Evolutionary conservation across 306 rosid genomes (phyloP), one percentile per base, ranked within the genome.

Genomic region (Lagenaria siceraria): DNA sequence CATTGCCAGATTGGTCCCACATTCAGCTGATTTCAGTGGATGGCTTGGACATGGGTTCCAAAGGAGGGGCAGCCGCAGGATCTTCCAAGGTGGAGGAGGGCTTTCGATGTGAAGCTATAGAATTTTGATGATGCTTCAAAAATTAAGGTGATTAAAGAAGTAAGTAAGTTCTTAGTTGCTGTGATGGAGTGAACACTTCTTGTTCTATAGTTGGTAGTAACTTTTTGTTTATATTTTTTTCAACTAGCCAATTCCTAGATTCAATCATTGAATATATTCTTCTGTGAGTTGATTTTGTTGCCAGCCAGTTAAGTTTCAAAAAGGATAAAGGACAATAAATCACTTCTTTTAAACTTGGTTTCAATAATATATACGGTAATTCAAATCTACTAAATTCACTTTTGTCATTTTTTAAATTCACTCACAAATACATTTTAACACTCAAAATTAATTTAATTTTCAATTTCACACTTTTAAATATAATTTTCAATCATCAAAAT

Each of bases 71-170:
- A 49, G 80, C 18, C 1, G 51, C 64, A 29, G 80, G 75, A n/a
- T 21, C 75, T 63, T 43, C 80, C 56, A 64, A 64, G 35, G 63
- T 78, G 2, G 80, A 78, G 63, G 80, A 78, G 80, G 64, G 74
- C 75, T 6, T 78, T 78, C 40, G 80, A 78, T 24, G 80, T 78
- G 60, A 78, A 78, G 51, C 22, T 78, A 68, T 75, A 78, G 75
- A 78, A 78, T 35, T 78, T 78, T 14, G 80, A 78, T 22, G 75
- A 75, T 7, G 80, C 80, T 17, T 29, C 80, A 1, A 62, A 78
- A 36, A 78, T 78, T 12, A 78, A 78, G 75, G 80, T 78, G 75
- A 78, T 78, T 18, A 78, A 78, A 65, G 80, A 78, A 38, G 80
- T 78, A 1, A 78, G 80, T n/a, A n/a, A n/a, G 62, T 6, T 63